A percentile compares a stretch with the other conserved stretches of the same genome.
These are phyloP conservation scores for Aphanomyces cochlioides DNA, from an alignment of 352 stramenopile species.

Conservation along the genomic window DNA sequence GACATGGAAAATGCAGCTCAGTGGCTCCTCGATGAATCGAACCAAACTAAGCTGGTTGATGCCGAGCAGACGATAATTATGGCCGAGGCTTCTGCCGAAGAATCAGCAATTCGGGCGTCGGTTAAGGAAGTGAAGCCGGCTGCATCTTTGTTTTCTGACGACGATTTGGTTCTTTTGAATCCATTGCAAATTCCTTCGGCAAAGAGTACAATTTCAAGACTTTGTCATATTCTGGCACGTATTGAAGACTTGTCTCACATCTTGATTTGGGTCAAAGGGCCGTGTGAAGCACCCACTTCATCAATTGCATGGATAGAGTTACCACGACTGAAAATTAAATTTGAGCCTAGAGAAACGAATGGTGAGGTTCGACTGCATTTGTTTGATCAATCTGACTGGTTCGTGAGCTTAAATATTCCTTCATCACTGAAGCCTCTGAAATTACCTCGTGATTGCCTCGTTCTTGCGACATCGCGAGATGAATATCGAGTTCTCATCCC, in stretches of 20 bases:
- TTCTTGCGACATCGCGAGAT: conserved; percentile 72
- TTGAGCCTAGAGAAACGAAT: conserved; percentile 61
- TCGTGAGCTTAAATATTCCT: conserved; percentile 51
- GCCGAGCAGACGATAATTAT: conserved; percentile 41
- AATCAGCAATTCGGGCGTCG: conserved; percentile 34
- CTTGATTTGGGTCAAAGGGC: conserved; percentile 90
- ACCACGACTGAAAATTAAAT: conserved; percentile 95
- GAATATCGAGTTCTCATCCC: conserved; percentile 75
- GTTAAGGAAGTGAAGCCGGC: conserved; percentile 19
- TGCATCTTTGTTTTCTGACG: conserved; percentile 27
- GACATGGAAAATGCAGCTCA: conserved; percentile 71
- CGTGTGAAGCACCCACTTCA: conserved; percentile 35
- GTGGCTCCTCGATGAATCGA: conserved; percentile 78
- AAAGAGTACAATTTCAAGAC: conserved; percentile 37
- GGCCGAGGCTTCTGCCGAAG: conserved; percentile 34
- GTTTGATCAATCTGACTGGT: conserved; percentile 81
- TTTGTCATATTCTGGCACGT: conserved; percentile 89
- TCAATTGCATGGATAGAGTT: conserved; percentile 96
- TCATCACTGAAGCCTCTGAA: conserved; percentile 36
- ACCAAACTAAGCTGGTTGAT: conserved; percentile 62
- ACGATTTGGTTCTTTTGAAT: conserved; percentile 89
- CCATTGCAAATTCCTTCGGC: conserved; percentile 81
- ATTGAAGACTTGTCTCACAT: conserved; percentile 97
- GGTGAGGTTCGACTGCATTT: conserved; percentile 57
- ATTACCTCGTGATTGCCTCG: conserved; percentile 56